Percentiles rank a stretch among this genome's conserved stretches.
phyloP scores from a whole-genome alignment of 768 basidiomycete species.

The Tricholoma hemisulphureum region DNA sequence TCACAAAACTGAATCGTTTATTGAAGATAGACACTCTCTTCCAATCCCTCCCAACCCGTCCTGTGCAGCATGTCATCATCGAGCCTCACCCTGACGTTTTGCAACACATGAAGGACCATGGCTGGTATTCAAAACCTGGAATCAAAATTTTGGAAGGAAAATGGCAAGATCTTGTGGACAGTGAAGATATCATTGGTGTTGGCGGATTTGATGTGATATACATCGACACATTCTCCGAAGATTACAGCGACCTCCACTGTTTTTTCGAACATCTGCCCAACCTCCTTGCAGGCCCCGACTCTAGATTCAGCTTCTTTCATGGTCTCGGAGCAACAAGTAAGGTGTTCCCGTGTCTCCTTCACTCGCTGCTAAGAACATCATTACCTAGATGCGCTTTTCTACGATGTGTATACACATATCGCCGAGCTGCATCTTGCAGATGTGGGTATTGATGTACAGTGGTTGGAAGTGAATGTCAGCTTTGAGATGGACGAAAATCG shows the following conservation, averaged over 20 bases:
- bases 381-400: constrained; percentile 74
- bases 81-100: constrained; percentile 94
- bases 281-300: constrained; percentile 68
- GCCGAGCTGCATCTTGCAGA: constrained; percentile 84
- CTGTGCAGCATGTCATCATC: constrained; percentile 80
- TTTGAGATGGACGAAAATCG: constrained; percentile 49
- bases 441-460: constrained; percentile 73
- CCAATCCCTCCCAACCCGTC: constrained; percentile 58
- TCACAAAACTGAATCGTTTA: not conserved
- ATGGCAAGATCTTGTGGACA: constrained; percentile 87
- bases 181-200: constrained; percentile 52
- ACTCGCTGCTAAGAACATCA: constrained; percentile 4
- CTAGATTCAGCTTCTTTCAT: constrained; percentile 94
- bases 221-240: constrained; percentile 91
- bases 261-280: constrained; percentile 84
- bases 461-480: constrained; percentile 76
- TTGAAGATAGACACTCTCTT: constrained; percentile 80
- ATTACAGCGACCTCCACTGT: constrained; percentile 71
- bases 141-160: constrained; percentile 84
- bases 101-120: constrained; percentile 66
- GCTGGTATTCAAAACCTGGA: constrained; percentile 77
- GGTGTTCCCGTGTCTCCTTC: constrained; percentile 19
- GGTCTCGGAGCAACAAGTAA: constrained; percentile 92
- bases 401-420: constrained; percentile 87
- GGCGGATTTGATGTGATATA: constrained; percentile 88